Base-by-base conservation (phyloP, 495 filamentous ascomycete species). In the Chaetomidium leptoderma region DNA sequence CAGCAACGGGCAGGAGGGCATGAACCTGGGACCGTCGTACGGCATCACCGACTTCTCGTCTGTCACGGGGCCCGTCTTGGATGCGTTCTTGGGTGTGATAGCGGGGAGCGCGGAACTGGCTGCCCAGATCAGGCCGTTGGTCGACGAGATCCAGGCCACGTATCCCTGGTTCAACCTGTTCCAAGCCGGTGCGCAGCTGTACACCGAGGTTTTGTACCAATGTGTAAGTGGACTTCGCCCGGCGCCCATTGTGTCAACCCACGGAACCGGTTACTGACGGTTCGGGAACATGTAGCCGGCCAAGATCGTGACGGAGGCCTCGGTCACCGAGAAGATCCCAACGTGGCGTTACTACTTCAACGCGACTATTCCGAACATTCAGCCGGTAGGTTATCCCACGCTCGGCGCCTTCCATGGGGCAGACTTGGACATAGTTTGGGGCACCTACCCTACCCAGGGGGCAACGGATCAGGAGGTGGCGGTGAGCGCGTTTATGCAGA, bases 141-240 rank as follows among this genome's bases (percentile, higher is more conserved):
- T 42, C 17, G 39, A 21, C 11, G 39, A 6, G 39, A 42, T 42
- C 17, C 39, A 42, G 17, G n/a, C n/a, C 17, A 21, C 39, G 8
- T 42, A 42, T 21, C 39, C 39, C 21, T 42, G 39, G 39, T 42
- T 19, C 3, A 42, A 42, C 39, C 17, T 42, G 39, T 42, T 42
- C 39, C n/a, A 42, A 42, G 39, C 39, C n/a, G 39, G 39, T 19
- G 39, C 39, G n/a, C 39, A 42, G 39, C 39, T 42, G 39, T 42
- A 42, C 39, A 42, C 39, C n/a, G 39, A 42, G n/a, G 39, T 42
- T 3, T 16, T 42, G 39, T 42, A 42, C n/a, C 39, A 42, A 42
- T 42, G 39, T 21, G 39, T 42, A 21, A 42, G n/a, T n/a, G n/a
- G 39, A 21, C 39, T 3, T 21, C 39, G 2, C 17, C 21, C 6